These are phyloP conservation scores for Russula emetica DNA, from an alignment of 768 basidiomycete genomes.

Conservation along the genomic window DNA sequence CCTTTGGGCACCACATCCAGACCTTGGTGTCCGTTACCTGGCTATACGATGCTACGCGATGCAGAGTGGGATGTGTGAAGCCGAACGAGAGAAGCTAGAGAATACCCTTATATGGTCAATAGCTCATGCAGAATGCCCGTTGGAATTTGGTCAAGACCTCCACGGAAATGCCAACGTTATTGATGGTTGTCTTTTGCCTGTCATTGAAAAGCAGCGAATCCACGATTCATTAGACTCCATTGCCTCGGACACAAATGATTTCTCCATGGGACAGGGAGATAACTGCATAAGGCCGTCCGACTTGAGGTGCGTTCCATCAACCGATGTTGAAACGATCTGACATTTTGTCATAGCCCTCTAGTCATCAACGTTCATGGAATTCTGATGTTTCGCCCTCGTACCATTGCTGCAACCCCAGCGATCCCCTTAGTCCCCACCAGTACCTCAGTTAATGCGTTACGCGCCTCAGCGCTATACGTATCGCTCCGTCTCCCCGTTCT, in stretches of 20 bases:
- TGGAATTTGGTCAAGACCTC: constrained; percentile 51
- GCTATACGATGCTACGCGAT: constrained; percentile 75
- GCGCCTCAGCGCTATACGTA: constrained; percentile 55
- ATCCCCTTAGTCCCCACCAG: constrained; percentile 58
- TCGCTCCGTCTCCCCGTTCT: constrained; percentile 74
- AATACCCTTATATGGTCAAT: constrained; percentile 54
- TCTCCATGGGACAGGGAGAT: constrained; percentile 42
- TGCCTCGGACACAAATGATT: constrained; percentile 41
- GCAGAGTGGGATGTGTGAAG: constrained; percentile 75
- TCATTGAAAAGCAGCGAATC: constrained; percentile 62
- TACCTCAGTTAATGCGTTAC: constrained; percentile 55
- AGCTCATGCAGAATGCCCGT: constrained; percentile 54
- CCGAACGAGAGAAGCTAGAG: constrained; percentile 65
- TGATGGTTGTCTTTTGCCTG: constrained; percentile 82
- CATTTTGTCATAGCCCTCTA: constrained; percentile 43
- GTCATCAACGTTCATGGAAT: constrained; percentile 63
- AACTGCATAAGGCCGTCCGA: constrained; percentile 44
- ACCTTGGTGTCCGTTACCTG: constrained; percentile 60
- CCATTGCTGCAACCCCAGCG: constrained; percentile 28
- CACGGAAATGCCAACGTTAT: constrained; percentile 44
- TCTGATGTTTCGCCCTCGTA: constrained; percentile 51
- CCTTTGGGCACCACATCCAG: constrained; percentile 50
- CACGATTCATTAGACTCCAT: constrained; percentile 47
- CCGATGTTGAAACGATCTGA: constrained; percentile 25
- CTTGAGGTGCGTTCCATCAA: constrained; percentile 46